Conservation (phyloP, 768 basidiomycete genomes). For the Flagelloscypha sp. region DNA sequence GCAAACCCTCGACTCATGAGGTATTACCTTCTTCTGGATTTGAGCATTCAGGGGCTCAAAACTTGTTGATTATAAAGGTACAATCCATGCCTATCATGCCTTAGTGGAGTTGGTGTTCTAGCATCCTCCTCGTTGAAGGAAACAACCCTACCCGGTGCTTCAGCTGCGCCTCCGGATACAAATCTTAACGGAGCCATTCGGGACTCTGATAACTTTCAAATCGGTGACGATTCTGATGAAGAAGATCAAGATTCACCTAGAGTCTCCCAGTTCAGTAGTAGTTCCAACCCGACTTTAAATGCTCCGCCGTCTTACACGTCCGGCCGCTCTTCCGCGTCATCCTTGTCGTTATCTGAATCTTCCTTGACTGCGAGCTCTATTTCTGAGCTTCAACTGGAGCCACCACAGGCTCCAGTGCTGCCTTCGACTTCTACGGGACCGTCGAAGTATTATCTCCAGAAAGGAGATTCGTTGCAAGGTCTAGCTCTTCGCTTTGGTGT, state of each 20-base stretch:
- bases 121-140: constrained; percentile 16
- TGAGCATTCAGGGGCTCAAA: too few species aligned
- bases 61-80: too few species aligned
- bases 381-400: constrained; percentile 3
- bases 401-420: too few species aligned
- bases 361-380: constrained; percentile 1
- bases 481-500: constrained; percentile 53
- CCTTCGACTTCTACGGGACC: constrained; percentile 12
- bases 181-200: constrained; percentile 48
- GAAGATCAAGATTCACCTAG: constrained; percentile 25
- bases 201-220: constrained; percentile 56
- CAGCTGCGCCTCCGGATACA: constrained; percentile 3
- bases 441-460: constrained; percentile 45
- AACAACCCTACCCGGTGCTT: background rate
- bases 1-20: constrained; percentile 55
- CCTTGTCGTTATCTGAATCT: background rate
- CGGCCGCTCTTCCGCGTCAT: constrained; percentile 1
- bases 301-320: constrained; percentile 1
- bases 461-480: constrained; percentile 54
- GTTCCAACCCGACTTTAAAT: constrained; percentile 7
- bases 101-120: constrained; percentile 43
- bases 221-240: constrained; percentile 58
- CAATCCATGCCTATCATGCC: constrained; percentile 64
- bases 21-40: too few species aligned
- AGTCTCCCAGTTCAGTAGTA: constrained; percentile 1